Evolutionary conservation across 2,329 filamentous ascomycete genomes (phyloP).

Genomic region (Diaporthe aspalathi): DNA sequence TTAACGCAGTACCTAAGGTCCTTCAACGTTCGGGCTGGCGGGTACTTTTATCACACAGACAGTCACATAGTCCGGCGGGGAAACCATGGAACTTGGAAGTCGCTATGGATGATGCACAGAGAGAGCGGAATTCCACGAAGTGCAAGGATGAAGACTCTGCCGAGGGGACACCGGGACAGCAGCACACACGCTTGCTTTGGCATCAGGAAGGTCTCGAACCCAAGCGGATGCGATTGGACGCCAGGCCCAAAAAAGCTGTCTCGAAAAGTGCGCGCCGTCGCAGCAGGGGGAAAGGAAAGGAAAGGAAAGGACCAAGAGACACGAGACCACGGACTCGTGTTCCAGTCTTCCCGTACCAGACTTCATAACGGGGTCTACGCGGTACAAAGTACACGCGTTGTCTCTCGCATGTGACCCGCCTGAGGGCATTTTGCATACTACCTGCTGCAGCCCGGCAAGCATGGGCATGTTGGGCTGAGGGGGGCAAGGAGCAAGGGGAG

Average conservation of each 20-base stretch:
- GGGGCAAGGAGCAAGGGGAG: background rate
- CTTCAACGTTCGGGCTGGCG: background rate
- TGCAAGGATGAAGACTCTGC: slow-evolving; percentile 9
- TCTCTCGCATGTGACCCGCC: background rate
- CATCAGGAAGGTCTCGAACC: slow-evolving; percentile 5
- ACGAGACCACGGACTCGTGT: slow-evolving; percentile 19
- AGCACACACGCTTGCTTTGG: slow-evolving; percentile 13
- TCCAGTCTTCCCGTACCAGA: slow-evolving; percentile 14
- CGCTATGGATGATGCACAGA: slow-evolving; percentile 17
- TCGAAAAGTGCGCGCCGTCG: slow-evolving; percentile 12
- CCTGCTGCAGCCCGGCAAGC: background rate
- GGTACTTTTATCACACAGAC: slow-evolving; percentile 3
- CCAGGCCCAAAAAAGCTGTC: slow-evolving; percentile 21
- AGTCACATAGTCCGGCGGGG: background rate
- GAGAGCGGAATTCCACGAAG: slow-evolving; percentile 16
- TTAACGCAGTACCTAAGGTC: background rate
- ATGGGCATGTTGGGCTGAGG: background rate
- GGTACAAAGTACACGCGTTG: background rate
- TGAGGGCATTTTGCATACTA: background rate
- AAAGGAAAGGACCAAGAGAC: background rate
- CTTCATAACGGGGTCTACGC: slow-evolving; percentile 1
- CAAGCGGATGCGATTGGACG: slow-evolving; percentile 24
- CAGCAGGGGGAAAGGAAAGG: background rate
- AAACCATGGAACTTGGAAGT: slow-evolving; percentile 5
- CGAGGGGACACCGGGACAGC: background rate